Base-by-base conservation (phyloP, 2,329 filamentous ascomycete species). In the Claviceps lovelessii region DNA sequence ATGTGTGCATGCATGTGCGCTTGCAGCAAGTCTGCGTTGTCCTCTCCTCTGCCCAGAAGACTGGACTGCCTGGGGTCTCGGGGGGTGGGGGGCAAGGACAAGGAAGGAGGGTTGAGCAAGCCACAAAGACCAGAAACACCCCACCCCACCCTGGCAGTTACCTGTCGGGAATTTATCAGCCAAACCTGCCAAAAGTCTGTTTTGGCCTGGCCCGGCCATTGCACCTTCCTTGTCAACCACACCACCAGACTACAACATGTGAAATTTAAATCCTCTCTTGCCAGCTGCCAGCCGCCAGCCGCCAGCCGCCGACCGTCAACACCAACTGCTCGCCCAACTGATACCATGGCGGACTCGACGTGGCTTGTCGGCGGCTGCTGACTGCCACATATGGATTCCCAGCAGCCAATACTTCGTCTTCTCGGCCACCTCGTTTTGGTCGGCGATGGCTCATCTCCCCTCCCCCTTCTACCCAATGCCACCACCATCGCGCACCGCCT, bases 291-390 rank as follows among this genome's bases (percentile, higher is more conserved):
- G 44, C 31, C 4, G 8, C n/a, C 31, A 19, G 47, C 47, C 28
- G 45, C 45, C 45, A 17, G 45, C 17, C 17, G 45, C 45, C 45
- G n/a, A 15, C 45, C 17, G 45, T 31, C 45, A 47, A 31, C 28
- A n/a, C 35, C 46, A 49, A 54, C 46, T 11, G n/a, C 33, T 19
- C 33, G 19, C 33, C 35, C 35, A 37, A 50, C 48, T 13, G 28
- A 3, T 44, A 37, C 46, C 52, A 49, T 54, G 52, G 37, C 45
- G 47, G 52, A 29, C 46, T 49, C 19, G 41, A 51, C 31, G 53
- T 54, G 53, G 53, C 53, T 33, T 19, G 39, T 48, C 23, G 48
- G 42, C 47, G 33, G 48, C 53, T 51, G 48, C 23, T 54, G 47
- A 54, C 48, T 46, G 23, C 41, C 48, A n/a, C 41, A 31, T 44